Base-by-base conservation (phyloP, 345 rosid species). In the Euphorbia pulcherrima region DNA sequence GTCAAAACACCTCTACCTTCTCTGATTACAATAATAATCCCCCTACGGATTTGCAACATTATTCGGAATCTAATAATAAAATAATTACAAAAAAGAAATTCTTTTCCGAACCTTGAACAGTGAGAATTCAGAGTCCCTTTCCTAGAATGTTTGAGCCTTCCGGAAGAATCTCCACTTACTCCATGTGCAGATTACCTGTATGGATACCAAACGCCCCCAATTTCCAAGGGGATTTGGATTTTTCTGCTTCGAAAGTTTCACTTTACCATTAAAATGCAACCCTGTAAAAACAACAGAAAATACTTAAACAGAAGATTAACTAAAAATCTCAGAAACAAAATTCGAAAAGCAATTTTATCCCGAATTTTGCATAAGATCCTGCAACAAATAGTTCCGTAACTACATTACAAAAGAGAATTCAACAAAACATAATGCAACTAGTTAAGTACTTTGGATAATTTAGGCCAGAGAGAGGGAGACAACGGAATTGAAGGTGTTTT, bases 81-180 rank as follows among this genome's bases (percentile, higher is more conserved):
- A 40, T 9, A 6, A 61, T 3, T 1, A 51, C 7, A 53, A 3
- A 20, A 21, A 12, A 64, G 26, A 44, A 33, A 3, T 26, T 39
- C n/a, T 1, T 0, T 6, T 67, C 60, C 75, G 13, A 62, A 77
- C 86, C 80, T 64, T 20, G 68, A 64, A 50, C 58, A 66, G 53
- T 46, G 74, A 47, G 70, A 75, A 67, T 67, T 74, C 60, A 75
- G 67, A 65, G 58, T 74, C 69, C 4, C 64, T 69, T 73, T 70
- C 75, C 63, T 37, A 72, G 74, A 83, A 83, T 84, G 86, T 77
- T 77, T 56, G 68, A 50, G 71, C 27, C 75, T 60, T 63, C 64
- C 68, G 70, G 40, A 80, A 76, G 78, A 80, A 67, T 61, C 51
- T 64, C 72, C 56, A 67, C 71, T 48, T 63, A 26, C 69, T 78